Conservation (phyloP, 345 rosid genomes). For the Streptanthus diversifolius region DNA sequence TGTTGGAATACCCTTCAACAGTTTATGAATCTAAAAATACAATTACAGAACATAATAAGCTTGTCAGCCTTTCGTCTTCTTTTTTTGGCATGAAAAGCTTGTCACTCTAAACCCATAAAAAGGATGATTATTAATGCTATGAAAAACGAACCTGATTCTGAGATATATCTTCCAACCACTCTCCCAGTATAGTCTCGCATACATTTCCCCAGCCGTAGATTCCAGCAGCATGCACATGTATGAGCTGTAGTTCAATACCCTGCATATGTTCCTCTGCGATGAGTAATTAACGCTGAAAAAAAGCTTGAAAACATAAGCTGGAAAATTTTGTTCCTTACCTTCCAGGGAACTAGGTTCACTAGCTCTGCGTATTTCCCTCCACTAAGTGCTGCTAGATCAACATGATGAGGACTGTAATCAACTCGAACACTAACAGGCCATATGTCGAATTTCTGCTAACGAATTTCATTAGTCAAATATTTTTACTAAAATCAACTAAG, state of each 20-base stretch:
- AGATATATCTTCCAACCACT: conserved; percentile 94
- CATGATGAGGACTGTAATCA: conserved; percentile 79
- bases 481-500: background rate
- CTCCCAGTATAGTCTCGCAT: conserved; percentile 78
- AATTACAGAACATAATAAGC: conserved; percentile 16
- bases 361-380: conserved; percentile 93
- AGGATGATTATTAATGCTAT: conserved; percentile 3
- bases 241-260: conserved; percentile 92
- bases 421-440: conserved; percentile 78
- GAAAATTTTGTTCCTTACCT: conserved; percentile 47
- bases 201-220: conserved; percentile 82
- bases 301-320: background rate
- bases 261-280: conserved; percentile 42
- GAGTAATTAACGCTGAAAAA: conserved; percentile 11
- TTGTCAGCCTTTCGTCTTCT: background rate
- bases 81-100: background rate
- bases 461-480: conserved; percentile 31
- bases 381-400: conserved; percentile 86
- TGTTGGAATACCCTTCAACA: conserved; percentile 71
- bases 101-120: conserved; percentile 9
- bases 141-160: conserved; percentile 72
- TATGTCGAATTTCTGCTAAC: conserved; percentile 78
- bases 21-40: conserved; percentile 55
- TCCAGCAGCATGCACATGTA: conserved; percentile 84
- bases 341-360: conserved; percentile 91